Evolutionary conservation across 2,329 filamentous ascomycete species (phyloP).

Genomic region (Teratosphaeria epicoccoides): DNA sequence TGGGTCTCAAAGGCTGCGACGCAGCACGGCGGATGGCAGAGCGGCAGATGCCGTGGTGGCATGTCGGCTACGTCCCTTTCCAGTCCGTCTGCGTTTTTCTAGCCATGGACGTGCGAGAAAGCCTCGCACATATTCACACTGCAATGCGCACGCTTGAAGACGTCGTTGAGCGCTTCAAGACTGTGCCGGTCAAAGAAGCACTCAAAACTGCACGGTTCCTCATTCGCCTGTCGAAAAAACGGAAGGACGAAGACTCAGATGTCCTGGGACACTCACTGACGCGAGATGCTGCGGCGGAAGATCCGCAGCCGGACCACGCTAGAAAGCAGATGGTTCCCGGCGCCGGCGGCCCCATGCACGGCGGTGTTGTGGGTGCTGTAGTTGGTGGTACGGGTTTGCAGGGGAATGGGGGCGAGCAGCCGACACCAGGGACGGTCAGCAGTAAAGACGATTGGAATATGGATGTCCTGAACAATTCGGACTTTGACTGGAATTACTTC

Average conservation of each 20-base stretch:
- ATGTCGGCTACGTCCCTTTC: slow-evolving; percentile 50
- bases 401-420: neutral
- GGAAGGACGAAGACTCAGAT: slow-evolving; percentile 37
- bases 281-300: slow-evolving; percentile 9
- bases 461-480: slow-evolving; percentile 22
- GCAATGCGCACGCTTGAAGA: slow-evolving; percentile 36
- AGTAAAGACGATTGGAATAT: slow-evolving; percentile 25
- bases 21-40: slow-evolving; percentile 39
- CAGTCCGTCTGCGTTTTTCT: slow-evolving; percentile 47
- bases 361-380: neutral
- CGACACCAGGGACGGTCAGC: slow-evolving; percentile 12
- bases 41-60: slow-evolving; percentile 44
- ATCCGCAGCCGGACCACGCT: slow-evolving; percentile 13
- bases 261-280: slow-evolving; percentile 21
- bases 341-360: neutral
- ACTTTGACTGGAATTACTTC: slow-evolving; percentile 27
- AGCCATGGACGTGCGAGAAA: slow-evolving; percentile 43
- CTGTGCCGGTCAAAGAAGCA: slow-evolving; percentile 38
- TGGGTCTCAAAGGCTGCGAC: slow-evolving; percentile 37
- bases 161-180: slow-evolving; percentile 23
- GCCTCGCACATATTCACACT: slow-evolving; percentile 38
- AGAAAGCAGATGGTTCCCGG: neutral
- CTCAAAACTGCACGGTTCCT: slow-evolving; percentile 45
- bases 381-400: neutral
- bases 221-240: slow-evolving; percentile 41